phyloP scores from a whole-genome alignment of 1,284 basidiomycete genomes.

The Ganoderma multipileum region DNA sequence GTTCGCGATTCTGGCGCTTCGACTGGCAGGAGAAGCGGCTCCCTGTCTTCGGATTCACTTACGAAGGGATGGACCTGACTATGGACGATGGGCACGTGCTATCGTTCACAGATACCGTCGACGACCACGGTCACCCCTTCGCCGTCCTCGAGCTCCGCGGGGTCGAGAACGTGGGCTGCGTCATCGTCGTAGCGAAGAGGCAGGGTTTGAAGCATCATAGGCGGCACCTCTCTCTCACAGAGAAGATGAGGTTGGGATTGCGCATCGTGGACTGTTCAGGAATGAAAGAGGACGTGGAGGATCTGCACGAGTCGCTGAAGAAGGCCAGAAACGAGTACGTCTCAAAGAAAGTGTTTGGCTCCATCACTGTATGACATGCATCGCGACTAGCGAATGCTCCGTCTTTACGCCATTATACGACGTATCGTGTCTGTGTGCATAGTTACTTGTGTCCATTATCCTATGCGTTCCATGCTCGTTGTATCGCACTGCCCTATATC shows the following conservation, averaged over 20 bases:
- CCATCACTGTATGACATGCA: constrained; percentile 7
- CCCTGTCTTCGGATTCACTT: constrained; percentile 25
- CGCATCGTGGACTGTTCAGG: constrained; percentile 1
- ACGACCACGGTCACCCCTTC: constrained; percentile 27
- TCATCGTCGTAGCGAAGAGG: constrained; percentile 26
- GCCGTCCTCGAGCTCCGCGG: constrained; percentile 26
- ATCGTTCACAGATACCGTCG: constrained; percentile 23
- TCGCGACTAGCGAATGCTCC: neutral
- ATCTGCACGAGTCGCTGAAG: neutral
- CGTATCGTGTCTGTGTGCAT: neutral
- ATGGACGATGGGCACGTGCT: constrained; percentile 24
- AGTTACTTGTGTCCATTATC: neutral
- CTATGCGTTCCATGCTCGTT: neutral
- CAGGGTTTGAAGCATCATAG: constrained; percentile 16
- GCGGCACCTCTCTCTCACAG: constrained; percentile 23
- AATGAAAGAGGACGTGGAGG: neutral
- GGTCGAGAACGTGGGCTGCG: constrained; percentile 5
- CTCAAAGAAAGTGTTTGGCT: neutral
- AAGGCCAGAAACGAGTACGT: neutral
- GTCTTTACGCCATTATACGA: neutral
- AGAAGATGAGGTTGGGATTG: constrained; percentile 24
- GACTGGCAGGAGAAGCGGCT: constrained; percentile 26
- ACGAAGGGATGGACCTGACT: constrained; percentile 29
- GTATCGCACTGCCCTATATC: neutral
- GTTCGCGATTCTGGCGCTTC: constrained; percentile 24